Base-by-base conservation (phyloP, 352 stramenopile genomes). In the Phytopythium mirpurense region DNA sequence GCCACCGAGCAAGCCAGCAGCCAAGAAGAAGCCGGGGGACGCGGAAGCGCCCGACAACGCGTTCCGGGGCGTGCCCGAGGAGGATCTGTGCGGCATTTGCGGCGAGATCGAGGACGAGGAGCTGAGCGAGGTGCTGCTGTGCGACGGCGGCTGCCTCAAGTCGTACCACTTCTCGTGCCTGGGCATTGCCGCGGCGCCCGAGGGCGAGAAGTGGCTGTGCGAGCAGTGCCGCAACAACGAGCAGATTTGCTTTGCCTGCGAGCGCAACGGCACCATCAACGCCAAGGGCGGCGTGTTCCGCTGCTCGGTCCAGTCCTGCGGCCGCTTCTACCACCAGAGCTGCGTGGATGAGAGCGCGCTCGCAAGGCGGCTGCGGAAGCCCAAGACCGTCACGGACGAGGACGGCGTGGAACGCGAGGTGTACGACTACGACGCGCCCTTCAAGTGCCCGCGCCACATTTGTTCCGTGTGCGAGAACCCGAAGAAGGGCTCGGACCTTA, bases 151-250 rank as follows among this genome's bases (percentile, higher is more conserved):
- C 2, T 98, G 93, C 56, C 61, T 91, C 29, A 93, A 90, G 45
- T 87, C 89, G 44, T 98, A 96, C 74, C 93, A 98, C 62, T 88
- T 93, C 24, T 87, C 79, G 24, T 98, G 93, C 65, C 70, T 96
- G 21, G 90, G 90, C 21, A 68, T 98, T 11, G 71, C 87, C 2
- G 57, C 66, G 1, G 69, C 74, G 21, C 78, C 82, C 2, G 71
- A 93, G 1, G 79, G 84, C 19, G 72, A 93, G 47, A 43, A 79
- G 27, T 98, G 90, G 90, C 64, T 96, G 6, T 98, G 93, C 51
- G 78, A 93, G 40, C 89, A 97, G 59, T 98, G 93, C 68, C 68
- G 67, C 40, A 84, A 78, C 40, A 84, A 89, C 57, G 74, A 93
- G 54, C 89, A 98, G 52, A 59, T 82, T 52, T 98, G 93, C 57